Percentiles rank a stretch among this genome's conserved stretches.
These are phyloP conservation scores for Carallia pectinifolia DNA, from an alignment of 345 rosid genomes.

Conservation along the genomic window DNA sequence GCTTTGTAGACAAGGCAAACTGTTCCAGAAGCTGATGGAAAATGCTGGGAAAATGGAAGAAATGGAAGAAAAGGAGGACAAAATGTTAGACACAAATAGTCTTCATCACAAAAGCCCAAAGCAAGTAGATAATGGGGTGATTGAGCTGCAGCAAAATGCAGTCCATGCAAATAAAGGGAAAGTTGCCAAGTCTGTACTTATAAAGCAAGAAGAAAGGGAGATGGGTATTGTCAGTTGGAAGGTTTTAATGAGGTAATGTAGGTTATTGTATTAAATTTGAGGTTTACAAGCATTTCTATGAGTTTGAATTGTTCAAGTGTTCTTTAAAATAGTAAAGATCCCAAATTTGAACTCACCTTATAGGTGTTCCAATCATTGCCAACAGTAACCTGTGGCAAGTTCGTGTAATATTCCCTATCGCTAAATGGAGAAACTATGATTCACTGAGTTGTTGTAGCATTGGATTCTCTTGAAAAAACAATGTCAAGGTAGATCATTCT, in stretches of 20 bases:
- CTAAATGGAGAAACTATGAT: too few species aligned
- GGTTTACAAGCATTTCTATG: too few species aligned
- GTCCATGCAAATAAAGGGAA: constrained; percentile 41
- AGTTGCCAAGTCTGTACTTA: constrained; percentile 78
- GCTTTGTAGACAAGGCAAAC: constrained; percentile 55
- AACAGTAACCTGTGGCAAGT: too few species aligned
- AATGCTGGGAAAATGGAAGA: constrained; percentile 94
- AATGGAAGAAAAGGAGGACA: constrained; percentile 63
- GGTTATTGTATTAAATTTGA: too few species aligned
- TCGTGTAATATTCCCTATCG: too few species aligned
- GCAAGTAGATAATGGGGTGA: constrained; percentile 49
- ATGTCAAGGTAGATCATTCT: background rate
- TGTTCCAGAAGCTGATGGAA: constrained; percentile 94
- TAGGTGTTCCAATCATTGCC: background rate
- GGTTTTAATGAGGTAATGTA: constrained; percentile 65
- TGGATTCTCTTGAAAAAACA: too few species aligned
- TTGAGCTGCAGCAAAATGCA: too few species aligned
- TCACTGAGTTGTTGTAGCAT: too few species aligned
- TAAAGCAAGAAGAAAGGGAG: constrained; percentile 95
- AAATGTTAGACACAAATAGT: constrained; percentile 45
- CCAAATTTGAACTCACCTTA: background rate
- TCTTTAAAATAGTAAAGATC: background rate
- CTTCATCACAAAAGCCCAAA: constrained; percentile 40
- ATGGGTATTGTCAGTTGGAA: constrained; percentile 85
- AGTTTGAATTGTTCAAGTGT: background rate